Evolutionary conservation across 805 yeast genomes (phyloP).

Genomic region (Ogataea populi-albae): DNA sequence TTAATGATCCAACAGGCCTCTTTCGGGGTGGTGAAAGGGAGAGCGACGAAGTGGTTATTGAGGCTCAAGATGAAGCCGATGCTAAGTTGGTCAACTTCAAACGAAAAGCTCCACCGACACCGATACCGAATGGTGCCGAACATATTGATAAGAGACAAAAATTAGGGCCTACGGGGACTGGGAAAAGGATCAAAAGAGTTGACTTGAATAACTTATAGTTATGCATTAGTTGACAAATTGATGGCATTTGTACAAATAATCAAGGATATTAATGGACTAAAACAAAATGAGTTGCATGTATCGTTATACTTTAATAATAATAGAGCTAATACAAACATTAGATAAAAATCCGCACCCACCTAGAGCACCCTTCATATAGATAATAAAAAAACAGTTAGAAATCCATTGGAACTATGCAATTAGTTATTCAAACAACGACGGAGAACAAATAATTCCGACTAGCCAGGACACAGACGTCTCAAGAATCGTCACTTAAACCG

Average conservation of each 20-base stretch:
- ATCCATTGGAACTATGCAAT: too few species aligned
- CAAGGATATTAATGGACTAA: too few species aligned
- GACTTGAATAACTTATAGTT: conserved; percentile 17
- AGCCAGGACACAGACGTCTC: too few species aligned
- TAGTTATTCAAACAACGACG: too few species aligned
- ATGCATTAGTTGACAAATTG: neutral
- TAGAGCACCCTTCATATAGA: too few species aligned
- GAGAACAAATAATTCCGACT: too few species aligned
- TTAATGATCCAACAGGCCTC: conserved; percentile 63
- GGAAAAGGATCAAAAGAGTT: conserved; percentile 22
- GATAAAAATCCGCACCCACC: too few species aligned
- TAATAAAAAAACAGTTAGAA: too few species aligned
- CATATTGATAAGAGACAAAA: conserved; percentile 10
- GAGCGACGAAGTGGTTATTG: conserved; percentile 11
- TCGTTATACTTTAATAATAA: too few species aligned
- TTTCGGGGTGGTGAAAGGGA: conserved; percentile 47
- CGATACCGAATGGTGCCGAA: conserved; percentile 2
- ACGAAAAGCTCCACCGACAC: conserved; percentile 5
- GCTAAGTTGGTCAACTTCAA: conserved; percentile 3
- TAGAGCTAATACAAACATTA: too few species aligned
- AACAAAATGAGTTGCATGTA: too few species aligned
- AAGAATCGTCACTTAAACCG: conserved; percentile 55
- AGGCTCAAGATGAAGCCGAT: conserved; percentile 22
- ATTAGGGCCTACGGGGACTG: conserved; percentile 2
- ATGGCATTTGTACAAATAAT: neutral